Conservation (phyloP, 257 asterid genomes). For the Gentiana straminea region DNA sequence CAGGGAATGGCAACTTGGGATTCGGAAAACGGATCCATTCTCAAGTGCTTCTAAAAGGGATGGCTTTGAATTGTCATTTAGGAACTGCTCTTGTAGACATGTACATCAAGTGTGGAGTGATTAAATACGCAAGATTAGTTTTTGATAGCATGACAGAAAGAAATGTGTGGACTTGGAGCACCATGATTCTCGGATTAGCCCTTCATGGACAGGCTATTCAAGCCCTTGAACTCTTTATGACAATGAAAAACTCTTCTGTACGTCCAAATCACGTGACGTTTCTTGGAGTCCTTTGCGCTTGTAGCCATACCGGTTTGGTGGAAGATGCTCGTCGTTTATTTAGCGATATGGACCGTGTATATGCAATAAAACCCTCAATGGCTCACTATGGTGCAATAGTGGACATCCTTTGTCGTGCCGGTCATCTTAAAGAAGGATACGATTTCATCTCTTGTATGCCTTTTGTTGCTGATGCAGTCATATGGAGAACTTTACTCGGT, state of each 20-base stretch:
- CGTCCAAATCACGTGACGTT: constrained; percentile 59
- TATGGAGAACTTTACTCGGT: constrained; percentile 77
- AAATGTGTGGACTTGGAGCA: constrained; percentile 82
- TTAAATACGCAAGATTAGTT: constrained; percentile 40
- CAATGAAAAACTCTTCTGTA: constrained; percentile 29
- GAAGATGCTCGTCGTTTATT: constrained; percentile 41
- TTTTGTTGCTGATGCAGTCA: constrained; percentile 42
- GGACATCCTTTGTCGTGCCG: constrained; percentile 64
- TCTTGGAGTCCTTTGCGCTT: constrained; percentile 78
- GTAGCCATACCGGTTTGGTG: constrained; percentile 65
- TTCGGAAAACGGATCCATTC: too few species aligned
- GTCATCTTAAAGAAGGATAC: constrained; percentile 52
- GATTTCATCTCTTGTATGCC: constrained; percentile 46
- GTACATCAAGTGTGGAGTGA: constrained; percentile 64
- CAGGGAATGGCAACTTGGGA: constrained; percentile 37
- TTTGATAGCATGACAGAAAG: constrained; percentile 33
- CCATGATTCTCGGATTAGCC: constrained; percentile 72
- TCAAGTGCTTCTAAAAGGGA: constrained; percentile 48
- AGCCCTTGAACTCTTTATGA: constrained; percentile 35
- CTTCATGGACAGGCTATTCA: constrained; percentile 46
- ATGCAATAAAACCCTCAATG: constrained; percentile 48
- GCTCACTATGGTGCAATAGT: constrained; percentile 70
- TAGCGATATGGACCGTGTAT: constrained; percentile 39
- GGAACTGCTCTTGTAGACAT: constrained; percentile 76
- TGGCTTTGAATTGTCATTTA: constrained; percentile 42